Base-by-base conservation (phyloP, 192 early-diverging fungal species). In the Backusella tuberculispora region DNA sequence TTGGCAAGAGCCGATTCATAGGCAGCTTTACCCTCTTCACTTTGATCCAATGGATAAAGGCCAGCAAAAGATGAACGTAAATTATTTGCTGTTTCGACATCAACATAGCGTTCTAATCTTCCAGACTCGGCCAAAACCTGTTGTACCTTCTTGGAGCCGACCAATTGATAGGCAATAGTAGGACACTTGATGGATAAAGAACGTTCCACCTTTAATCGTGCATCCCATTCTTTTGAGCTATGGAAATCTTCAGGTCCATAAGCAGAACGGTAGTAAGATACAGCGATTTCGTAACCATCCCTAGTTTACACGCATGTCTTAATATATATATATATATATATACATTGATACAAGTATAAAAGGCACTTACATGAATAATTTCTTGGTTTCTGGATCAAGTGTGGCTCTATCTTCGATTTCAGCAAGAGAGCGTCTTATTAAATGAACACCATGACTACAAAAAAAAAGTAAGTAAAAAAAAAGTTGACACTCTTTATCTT, bases 101-200 rank as follows among this genome's bases (percentile, higher is more conserved):
- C 84, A 13, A 86, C 80, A 79, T 91, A 96, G 80, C 89, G 87
- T 78, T 99, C 96, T 10, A 99, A 77, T 44, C 91, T 80, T 29
- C 93, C 92, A 0, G 95, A 90, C 6, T 85, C 78, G 0, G 96
- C 91, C 24, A 99, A 79, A 9, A 98, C 92, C 78, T 99, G 96
- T 78, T 99, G 97, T 9, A 97, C 88, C 75, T 99, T 99, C 80
- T 99, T 99, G 46, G 93, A 87, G n/a, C 97, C 97, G 7, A 92
- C 92, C 26, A 99, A 80, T 67, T 99, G 97, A 69, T 98, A 97
- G 4, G 95, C 92, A 21, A 93, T 84, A 38, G 86, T 94, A 42
- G 97, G 97, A 74, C 95, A 96, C 66, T 97, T 93, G 72, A 99
- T 89, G 0, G 95, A 80, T 17, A 88, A 77, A 1, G 96, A 96